Percentiles rank a stretch among this genome's conserved stretches.
Evolutionary conservation across 2,329 filamentous ascomycete genomes (phyloP).

Genomic region (Trichoderma guizhouense): DNA sequence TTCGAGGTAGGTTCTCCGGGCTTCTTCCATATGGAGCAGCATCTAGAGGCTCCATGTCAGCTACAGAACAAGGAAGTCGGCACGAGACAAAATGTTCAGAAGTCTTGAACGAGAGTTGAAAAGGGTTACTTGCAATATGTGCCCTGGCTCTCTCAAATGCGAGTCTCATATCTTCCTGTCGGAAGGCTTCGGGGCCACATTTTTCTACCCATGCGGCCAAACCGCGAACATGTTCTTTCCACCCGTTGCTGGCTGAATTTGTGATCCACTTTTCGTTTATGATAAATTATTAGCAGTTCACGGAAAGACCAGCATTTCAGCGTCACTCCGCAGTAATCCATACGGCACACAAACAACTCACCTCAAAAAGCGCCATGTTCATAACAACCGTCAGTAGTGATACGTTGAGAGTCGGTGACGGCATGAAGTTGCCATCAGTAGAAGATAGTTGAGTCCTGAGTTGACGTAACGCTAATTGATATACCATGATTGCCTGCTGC

Average conservation of each 20-base stretch:
- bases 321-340: not conserved
- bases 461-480: not conserved
- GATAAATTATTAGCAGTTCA: not conserved
- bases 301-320: not conserved
- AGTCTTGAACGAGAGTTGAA: not conserved
- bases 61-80: not conserved
- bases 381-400: not conserved
- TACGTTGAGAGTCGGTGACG: not conserved
- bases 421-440: not conserved
- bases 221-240: not conserved
- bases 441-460: not conserved
- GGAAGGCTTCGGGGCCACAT: not conserved
- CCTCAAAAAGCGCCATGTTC: not conserved
- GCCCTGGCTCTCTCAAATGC: not conserved
- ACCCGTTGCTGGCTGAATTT: not conserved
- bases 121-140: not conserved
- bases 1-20: not conserved
- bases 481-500: not conserved
- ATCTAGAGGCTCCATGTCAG: not conserved
- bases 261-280: not conserved
- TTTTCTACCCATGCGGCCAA: not conserved
- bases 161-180: not conserved
- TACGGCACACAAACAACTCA: not conserved
- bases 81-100: not conserved
- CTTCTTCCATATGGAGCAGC: not conserved